Evolutionary conservation across 2,329 filamentous ascomycete species (phyloP).

Genomic region (Oidium heveae): DNA sequence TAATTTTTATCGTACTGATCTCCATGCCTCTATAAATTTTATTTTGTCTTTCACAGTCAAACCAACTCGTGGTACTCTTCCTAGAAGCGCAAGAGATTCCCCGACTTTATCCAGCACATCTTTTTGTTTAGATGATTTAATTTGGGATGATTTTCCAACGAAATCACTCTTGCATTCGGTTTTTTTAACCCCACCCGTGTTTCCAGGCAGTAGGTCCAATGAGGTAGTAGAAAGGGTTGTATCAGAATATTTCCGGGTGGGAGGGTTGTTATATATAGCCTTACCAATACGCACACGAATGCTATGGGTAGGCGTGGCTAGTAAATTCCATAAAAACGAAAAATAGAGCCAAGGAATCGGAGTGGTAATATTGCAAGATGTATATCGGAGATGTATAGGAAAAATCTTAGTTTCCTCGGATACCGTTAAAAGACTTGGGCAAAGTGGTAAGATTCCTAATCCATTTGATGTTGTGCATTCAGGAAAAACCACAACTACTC

Average conservation of each 20-base stretch:
- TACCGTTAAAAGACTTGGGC: slow-evolving; percentile 46
- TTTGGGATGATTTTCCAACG: slow-evolving; percentile 6
- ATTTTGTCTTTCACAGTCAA: slow-evolving; percentile 63
- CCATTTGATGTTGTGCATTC: slow-evolving; percentile 91
- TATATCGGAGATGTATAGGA: slow-evolving; percentile 74
- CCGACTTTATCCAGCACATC: slow-evolving; percentile 52
- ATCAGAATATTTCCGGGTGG: neutral
- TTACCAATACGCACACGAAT: slow-evolving; percentile 82
- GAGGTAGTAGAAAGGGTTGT: slow-evolving; percentile 10
- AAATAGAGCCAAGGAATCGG: slow-evolving; percentile 53
- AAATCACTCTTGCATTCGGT: neutral
- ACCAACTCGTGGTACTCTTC: slow-evolving; percentile 70
- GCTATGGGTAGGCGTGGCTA: slow-evolving; percentile 64
- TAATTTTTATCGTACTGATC: neutral
- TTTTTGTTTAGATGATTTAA: slow-evolving; percentile 28
- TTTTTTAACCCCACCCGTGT: neutral
- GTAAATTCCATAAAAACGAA: slow-evolving; percentile 61
- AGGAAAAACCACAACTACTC: slow-evolving; percentile 68
- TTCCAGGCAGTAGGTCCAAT: too few relatives aligned
- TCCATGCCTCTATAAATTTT: slow-evolving; percentile 53
- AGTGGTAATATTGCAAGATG: slow-evolving; percentile 71
- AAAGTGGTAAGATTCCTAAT: slow-evolving; percentile 64
- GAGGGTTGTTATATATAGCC: slow-evolving; percentile 27
- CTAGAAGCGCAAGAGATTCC: slow-evolving; percentile 66
- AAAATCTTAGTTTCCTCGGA: slow-evolving; percentile 53